phyloP scores from a whole-genome alignment of 306 rosid genomes.

The Cucurbita moschata region DNA sequence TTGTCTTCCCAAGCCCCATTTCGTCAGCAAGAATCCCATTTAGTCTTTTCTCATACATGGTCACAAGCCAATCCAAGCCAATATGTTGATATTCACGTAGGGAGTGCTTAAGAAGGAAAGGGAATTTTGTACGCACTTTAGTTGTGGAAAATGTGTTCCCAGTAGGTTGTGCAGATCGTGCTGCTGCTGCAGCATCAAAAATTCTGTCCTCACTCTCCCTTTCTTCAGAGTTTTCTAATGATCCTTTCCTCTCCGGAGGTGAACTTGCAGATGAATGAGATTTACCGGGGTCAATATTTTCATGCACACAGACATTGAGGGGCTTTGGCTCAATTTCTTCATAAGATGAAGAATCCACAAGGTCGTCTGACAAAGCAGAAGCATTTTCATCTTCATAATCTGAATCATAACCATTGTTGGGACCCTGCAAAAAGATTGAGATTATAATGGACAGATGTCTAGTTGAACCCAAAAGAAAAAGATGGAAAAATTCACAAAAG shows the following conservation, averaged over 20 bases:
- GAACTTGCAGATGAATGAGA: conserved; percentile 20
- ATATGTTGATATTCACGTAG: conserved; percentile 97
- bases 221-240: conserved; percentile 22
- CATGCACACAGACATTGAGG: conserved; percentile 27
- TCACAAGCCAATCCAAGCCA: conserved; percentile 99
- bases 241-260: conserved; percentile 32
- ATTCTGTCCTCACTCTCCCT: conserved; percentile 69
- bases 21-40: conserved; percentile 97
- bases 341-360: conserved; percentile 32
- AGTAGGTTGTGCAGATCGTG: conserved; percentile 98
- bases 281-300: conserved; percentile 34
- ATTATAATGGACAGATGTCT: conserved; percentile 2
- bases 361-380: conserved; percentile 51
- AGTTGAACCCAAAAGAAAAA: background rate
- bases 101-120: conserved; percentile 80
- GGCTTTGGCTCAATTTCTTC: conserved; percentile 31
- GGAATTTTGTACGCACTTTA: conserved; percentile 85
- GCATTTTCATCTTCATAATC: conserved; percentile 46
- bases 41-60: conserved; percentile 90
- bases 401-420: conserved; percentile 24
- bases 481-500: background rate
- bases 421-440: conserved; percentile 31
- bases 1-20: conserved; percentile 97
- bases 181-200: conserved; percentile 98
- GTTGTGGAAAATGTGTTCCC: conserved; percentile 98